Evolutionary conservation across 495 filamentous ascomycete genomes (phyloP), one percentile per base, ranked within the genome.

Genomic region (Margaritispora aquatica): DNA sequence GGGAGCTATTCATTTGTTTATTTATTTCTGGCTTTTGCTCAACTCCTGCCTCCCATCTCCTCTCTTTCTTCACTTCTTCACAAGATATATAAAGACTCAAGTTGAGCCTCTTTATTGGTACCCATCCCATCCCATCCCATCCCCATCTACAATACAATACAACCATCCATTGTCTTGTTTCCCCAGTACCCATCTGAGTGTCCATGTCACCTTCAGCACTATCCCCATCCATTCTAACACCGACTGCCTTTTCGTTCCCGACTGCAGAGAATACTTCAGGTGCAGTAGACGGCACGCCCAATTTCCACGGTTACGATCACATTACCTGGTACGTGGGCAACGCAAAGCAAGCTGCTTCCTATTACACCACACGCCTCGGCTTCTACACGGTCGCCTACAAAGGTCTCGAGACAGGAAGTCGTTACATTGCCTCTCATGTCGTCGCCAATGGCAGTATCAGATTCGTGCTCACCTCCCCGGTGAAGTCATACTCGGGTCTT

Each of bases 301-400:
- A 80, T 67, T 63, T 63, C 55, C 61, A 80, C 23, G 90, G 89
- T 69, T 96, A 96, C 66, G 87, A 94, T 74, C 88, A 95, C 68
- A 78, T 95, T 49, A 87, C 88, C 66, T 96, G 91, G 91, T 96
- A 89, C 70, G 92, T 97, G 5, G 90, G 90, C 65, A 97, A 97
- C 72, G 92, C 92, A 65, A 96, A 96, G 74, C 91, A 96, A 79
- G 89, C 88, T 0, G 90, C 90, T 44, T 79, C 83, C 51, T 96
- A 86, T 77, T 96, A 94, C 74, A 86, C 86, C 69, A 85, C 86
- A 10, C 86, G 87, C 60, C 86, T 95, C 76, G 90, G 90, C 41
- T 95, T 96, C 78, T 74, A 78, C 58, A 83, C 81, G 1, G 69
- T 96, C 51, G 92, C 92, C 57, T 96, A 94, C 70, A 79, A 79